Conservation (phyloP, 495 filamentous ascomycete species). For the Tuber calosporum region DNA sequence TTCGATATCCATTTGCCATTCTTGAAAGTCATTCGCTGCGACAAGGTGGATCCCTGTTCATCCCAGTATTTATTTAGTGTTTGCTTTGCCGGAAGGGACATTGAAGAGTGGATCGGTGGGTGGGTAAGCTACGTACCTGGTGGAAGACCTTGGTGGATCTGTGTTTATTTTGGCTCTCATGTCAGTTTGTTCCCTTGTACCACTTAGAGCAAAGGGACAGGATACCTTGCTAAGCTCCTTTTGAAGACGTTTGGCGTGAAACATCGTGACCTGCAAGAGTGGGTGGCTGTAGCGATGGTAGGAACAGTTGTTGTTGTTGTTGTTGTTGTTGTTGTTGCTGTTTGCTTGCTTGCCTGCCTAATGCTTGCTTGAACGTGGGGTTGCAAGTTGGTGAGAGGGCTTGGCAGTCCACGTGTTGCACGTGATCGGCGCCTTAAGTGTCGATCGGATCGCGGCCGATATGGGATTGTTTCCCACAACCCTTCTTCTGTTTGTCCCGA, state of each 20-base stretch:
- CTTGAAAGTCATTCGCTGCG: slow-evolving; percentile 68
- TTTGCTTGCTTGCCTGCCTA: neutral
- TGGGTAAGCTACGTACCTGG: slow-evolving; percentile 40
- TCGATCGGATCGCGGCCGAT: neutral
- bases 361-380: neutral
- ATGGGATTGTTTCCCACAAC: neutral
- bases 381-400: neutral
- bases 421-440: neutral
- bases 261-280: slow-evolving; percentile 19
- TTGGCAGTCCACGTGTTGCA: neutral
- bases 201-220: neutral
- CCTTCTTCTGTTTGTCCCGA: neutral
- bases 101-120: neutral
- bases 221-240: slow-evolving; percentile 32
- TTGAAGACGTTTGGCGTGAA: slow-evolving; percentile 30
- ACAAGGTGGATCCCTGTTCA: slow-evolving; percentile 66
- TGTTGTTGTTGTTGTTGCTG: neutral
- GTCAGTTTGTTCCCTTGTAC: neutral
- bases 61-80: slow-evolving; percentile 28
- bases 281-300: neutral
- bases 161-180: neutral
- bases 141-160: slow-evolving; percentile 53
- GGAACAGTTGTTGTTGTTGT: neutral
- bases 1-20: slow-evolving; percentile 89
- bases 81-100: slow-evolving; percentile 36